phyloP scores from a whole-genome alignment of 768 basidiomycete genomes.

The Boletus huronensis region DNA sequence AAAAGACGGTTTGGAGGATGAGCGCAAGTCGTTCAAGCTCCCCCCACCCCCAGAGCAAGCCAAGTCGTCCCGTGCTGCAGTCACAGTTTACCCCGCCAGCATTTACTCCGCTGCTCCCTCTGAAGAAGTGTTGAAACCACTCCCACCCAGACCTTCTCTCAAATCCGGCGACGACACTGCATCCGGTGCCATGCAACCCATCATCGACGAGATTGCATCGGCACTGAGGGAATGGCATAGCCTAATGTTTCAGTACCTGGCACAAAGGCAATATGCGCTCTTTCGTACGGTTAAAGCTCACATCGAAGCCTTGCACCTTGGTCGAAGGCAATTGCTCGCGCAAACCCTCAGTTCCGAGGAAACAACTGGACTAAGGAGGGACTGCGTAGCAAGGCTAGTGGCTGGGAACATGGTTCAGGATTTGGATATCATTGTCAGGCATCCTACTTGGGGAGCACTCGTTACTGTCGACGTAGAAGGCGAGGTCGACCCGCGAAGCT shows the following conservation, averaged over 20 bases:
- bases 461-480: constrained; percentile 89
- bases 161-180: constrained; percentile 93
- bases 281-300: constrained; percentile 85
- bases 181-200: constrained; percentile 78
- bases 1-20: constrained; percentile 60
- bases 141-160: constrained; percentile 89
- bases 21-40: constrained; percentile 66
- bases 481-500: constrained; percentile 74
- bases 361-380: constrained; percentile 71
- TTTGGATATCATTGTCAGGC: constrained; percentile 93
- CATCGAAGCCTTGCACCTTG: constrained; percentile 87
- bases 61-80: constrained; percentile 64
- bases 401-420: constrained; percentile 89
- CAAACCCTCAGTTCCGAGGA: constrained; percentile 87
- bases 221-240: constrained; percentile 95
- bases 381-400: constrained; percentile 85
- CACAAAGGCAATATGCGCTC: constrained; percentile 82
- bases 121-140: constrained; percentile 63
- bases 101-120: constrained; percentile 71
- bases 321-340: constrained; percentile 85
- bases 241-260: constrained; percentile 88
- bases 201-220: constrained; percentile 96
- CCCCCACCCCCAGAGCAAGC: constrained; percentile 74
- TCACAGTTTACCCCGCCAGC: constrained; percentile 72
- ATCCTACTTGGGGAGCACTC: constrained; percentile 86